A percentile compares a stretch with the other conserved stretches of the same genome.
phyloP scores from a whole-genome alignment of 371 early-diverging fungal species.

The Lichtheimia ramosa region DNA sequence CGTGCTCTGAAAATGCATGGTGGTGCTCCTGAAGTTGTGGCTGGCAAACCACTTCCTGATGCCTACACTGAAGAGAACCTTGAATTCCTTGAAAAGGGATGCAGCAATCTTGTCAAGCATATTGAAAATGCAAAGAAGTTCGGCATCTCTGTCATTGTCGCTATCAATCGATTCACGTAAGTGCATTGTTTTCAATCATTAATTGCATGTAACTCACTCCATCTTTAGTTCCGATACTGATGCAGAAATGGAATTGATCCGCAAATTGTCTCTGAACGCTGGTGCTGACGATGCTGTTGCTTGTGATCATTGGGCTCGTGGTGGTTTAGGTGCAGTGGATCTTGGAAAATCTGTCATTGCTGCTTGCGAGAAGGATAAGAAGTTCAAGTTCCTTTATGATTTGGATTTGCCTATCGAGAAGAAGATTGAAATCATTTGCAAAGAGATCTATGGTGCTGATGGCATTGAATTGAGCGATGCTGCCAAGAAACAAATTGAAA shows the following conservation, averaged over 20 bases:
- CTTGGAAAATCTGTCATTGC: conserved; percentile 83
- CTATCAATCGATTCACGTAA: conserved; percentile 86
- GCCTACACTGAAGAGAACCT: conserved; percentile 88
- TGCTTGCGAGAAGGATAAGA: conserved; percentile 63
- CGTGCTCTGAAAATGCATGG: conserved; percentile 97
- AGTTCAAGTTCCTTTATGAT: conserved; percentile 88
- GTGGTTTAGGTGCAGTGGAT: conserved; percentile 88
- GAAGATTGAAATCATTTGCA: conserved; percentile 91
- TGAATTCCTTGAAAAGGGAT: conserved; percentile 78
- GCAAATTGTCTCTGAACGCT: conserved; percentile 69
- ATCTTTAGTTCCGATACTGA: conserved; percentile 72
- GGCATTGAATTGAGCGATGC: conserved; percentile 81
- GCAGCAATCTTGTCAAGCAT: conserved; percentile 85
- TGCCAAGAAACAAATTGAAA: conserved; percentile 81
- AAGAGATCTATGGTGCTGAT: conserved; percentile 92
- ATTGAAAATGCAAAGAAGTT: conserved; percentile 89
- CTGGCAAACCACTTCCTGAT: conserved; percentile 88
- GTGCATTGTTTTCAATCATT: conserved; percentile 6
- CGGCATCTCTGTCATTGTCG: conserved; percentile 92
- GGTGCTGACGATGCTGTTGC: conserved; percentile 88
- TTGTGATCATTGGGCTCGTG: conserved; percentile 91
- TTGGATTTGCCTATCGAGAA: conserved; percentile 70
- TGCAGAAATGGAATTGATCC: conserved; percentile 85
- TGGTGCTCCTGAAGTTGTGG: conserved; percentile 94
- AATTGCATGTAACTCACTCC: not conserved